Evolutionary conservation across 2,329 filamentous ascomycete species (phyloP).

Genomic region (Botrytis paeoniae): DNA sequence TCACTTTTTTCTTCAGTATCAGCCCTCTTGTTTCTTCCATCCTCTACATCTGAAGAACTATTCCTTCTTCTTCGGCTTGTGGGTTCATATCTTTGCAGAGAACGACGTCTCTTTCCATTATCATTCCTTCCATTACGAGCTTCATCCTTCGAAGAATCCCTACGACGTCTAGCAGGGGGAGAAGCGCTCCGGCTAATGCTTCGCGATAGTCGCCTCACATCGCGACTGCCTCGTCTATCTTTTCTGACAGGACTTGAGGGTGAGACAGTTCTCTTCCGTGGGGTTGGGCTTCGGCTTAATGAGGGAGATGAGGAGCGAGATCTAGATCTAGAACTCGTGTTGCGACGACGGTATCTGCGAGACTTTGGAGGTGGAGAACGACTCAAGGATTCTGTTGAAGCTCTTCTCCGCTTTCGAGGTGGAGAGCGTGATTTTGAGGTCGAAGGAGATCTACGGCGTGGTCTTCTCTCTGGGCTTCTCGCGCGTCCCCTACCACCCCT

Average conservation of each 20-base stretch:
- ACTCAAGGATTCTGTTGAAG: conserved; percentile 33
- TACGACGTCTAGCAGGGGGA: conserved; percentile 34
- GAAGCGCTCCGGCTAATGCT: conserved; percentile 38
- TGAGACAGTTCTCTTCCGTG: conserved; percentile 20
- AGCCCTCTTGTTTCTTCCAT: conserved; percentile 52
- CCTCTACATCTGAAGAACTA: conserved; percentile 46
- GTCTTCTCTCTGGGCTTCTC: conserved; percentile 36
- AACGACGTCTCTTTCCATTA: conserved; percentile 37
- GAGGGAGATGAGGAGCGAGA: conserved; percentile 35
- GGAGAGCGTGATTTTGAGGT: conserved; percentile 33
- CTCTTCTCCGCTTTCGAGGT: conserved; percentile 35
- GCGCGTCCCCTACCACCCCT: conserved; percentile 33
- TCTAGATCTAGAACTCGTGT: conserved; percentile 35
- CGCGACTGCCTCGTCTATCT: conserved; percentile 28
- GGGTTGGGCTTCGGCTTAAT: conserved; percentile 30
- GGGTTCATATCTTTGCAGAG: conserved; percentile 39
- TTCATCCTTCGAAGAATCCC: conserved; percentile 27
- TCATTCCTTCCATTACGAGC: conserved; percentile 32
- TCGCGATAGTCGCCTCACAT: conserved; percentile 38
- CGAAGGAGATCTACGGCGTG: conserved; percentile 33
- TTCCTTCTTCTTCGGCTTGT: conserved; percentile 46
- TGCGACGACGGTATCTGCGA: conserved; percentile 30
- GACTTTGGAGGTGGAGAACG: conserved; percentile 34
- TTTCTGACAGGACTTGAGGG: conserved; percentile 31
- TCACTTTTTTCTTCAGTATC: conserved; percentile 53